Base-by-base conservation (phyloP, 352 stramenopile species). In the Globisporangium okanoganense region DNA sequence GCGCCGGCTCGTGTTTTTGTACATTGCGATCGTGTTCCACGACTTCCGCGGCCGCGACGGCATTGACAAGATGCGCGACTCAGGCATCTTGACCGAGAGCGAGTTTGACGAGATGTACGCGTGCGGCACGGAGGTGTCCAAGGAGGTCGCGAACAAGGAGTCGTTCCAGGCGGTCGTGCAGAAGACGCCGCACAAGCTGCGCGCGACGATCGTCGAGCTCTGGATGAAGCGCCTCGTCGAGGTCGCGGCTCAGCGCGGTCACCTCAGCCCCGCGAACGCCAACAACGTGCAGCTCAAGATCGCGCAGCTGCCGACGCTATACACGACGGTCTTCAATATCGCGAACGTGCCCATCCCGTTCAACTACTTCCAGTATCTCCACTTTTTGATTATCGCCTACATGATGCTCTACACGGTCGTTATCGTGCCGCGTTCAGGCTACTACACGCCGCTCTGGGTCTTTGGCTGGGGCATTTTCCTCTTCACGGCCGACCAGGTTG, bases 341-440 rank as follows among this genome's bases (percentile, higher is more conserved):
- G 82, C 85, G 29, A 92, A 94, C 58, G 80, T 92, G 10, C 84
- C 84, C 18, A 94, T 94, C 56, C 84, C 85, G 27, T 92, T 94
- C 75, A 90, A 90, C 71, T 94, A 94, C 63, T 90, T 88, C 72
- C 85, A 92, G 64, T 92, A 91, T 52, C 69, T 92, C 3, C 78
- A 90, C 56, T 73, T 86, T 4, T 63, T 92, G 53, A 74, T 94
- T 40, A 67, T 72, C 24, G 73, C 69, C 7, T 94, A 91, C 64
- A 90, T 94, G 76, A 75, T 75, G 58, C 75, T 94, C 38, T 94
- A 94, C 71, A 92, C 79, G 13, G 80, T 94, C 61, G 85, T 91
- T n/a, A 92, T 92, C 56, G 82, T 94, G 12, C 80, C 82, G 18
- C 75, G 70, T 36, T 94, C 85, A 3, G 75, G 73, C 20, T 68